Percentiles rank a stretch among this genome's conserved stretches.
Evolutionary conservation across 192 early-diverging fungal genomes (phyloP).

Genomic region (Kickxella alabastrina): DNA sequence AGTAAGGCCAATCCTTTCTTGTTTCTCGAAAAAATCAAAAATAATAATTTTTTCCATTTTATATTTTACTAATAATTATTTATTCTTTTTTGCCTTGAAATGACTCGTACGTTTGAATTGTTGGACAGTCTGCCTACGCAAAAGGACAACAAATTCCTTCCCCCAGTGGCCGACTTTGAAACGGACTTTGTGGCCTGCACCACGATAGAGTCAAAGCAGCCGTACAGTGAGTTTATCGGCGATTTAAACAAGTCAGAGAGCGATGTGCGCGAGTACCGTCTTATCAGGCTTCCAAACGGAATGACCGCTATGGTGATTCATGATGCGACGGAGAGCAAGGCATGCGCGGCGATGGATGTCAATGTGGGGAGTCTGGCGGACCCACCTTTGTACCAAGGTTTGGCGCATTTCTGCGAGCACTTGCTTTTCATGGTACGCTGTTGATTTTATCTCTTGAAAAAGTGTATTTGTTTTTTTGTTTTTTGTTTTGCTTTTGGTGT

Average conservation of each 20-base stretch:
- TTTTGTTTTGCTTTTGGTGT: background rate
- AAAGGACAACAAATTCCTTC: slow-evolving; percentile 27
- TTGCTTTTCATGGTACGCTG: slow-evolving; percentile 64
- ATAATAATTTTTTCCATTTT: too few relatives aligned
- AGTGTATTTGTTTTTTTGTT: slow-evolving; percentile 1
- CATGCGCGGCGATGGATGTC: slow-evolving; percentile 64
- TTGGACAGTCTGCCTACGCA: slow-evolving; percentile 18
- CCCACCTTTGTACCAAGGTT: slow-evolving; percentile 63
- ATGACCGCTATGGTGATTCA: slow-evolving; percentile 63
- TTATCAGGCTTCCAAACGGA: slow-evolving; percentile 58
- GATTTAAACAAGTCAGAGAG: slow-evolving; percentile 56
- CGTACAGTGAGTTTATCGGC: slow-evolving; percentile 31
- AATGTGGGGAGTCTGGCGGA: slow-evolving; percentile 69
- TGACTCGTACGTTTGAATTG: slow-evolving; percentile 38
- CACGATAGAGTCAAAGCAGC: slow-evolving; percentile 4
- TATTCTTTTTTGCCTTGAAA: too few relatives aligned
- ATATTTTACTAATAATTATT: too few relatives aligned
- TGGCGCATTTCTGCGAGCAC: slow-evolving; percentile 81
- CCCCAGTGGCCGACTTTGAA: slow-evolving; percentile 26
- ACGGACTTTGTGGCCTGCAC: slow-evolving; percentile 24
- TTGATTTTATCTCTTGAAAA: too few relatives aligned
- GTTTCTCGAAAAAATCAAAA: too few relatives aligned
- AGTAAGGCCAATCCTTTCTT: too few relatives aligned
- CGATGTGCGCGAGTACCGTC: slow-evolving; percentile 61
- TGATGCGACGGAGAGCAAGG: slow-evolving; percentile 57